Conservation (phyloP, 257 asterid genomes). For the Solanum habrochaites region DNA sequence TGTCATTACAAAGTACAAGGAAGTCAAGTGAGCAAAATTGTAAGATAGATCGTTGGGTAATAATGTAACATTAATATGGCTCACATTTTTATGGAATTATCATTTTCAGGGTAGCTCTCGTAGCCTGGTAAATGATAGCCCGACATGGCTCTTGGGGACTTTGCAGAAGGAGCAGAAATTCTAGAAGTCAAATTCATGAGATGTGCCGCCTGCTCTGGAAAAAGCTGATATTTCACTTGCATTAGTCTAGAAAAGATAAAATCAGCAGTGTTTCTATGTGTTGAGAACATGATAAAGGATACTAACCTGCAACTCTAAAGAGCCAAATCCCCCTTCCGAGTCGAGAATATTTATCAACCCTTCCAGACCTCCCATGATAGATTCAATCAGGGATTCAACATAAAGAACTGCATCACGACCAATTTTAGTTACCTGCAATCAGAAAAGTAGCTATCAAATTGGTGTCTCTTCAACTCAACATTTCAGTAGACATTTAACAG, state of each 20-base stretch:
- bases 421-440: conserved; percentile 73
- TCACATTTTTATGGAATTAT: conserved; percentile 81
- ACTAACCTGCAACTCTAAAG: conserved; percentile 90
- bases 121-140: conserved; percentile 90
- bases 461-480: not conserved
- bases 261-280: conserved; percentile 4
- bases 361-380: conserved; percentile 98
- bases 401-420: conserved; percentile 94
- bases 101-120: conserved; percentile 90
- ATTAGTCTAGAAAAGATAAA: conserved; percentile 14
- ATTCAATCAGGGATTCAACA: conserved; percentile 95
- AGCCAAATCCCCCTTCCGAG: conserved; percentile 99
- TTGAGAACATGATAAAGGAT: conserved; percentile 20
- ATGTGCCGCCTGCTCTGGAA: conserved; percentile 97
- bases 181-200: conserved; percentile 92
- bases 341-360: conserved; percentile 95
- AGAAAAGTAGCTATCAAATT: not conserved
- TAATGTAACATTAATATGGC: conserved; percentile 2
- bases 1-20: conserved; percentile 24
- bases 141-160: conserved; percentile 71
- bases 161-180: conserved; percentile 54
- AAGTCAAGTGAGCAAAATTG: not conserved
- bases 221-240: conserved; percentile 57
- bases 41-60: not conserved
- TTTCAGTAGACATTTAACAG: not conserved